Evolutionary conservation across 2,329 filamentous ascomycete genomes (phyloP).

Genomic region (Cladosporium austrohemisphaericum): DNA sequence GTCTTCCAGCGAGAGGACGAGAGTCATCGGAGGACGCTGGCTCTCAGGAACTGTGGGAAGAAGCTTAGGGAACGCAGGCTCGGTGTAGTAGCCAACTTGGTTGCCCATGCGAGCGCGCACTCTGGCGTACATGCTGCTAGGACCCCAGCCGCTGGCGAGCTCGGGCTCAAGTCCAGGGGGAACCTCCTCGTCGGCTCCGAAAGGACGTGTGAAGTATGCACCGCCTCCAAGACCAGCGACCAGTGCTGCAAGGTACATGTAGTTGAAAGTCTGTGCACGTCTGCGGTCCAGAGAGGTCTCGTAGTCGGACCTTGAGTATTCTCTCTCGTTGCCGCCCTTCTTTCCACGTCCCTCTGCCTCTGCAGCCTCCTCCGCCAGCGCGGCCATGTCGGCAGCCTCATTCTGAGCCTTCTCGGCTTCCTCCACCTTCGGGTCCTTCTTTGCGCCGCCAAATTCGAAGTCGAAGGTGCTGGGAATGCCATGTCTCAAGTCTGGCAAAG

Average conservation of each 20-base stretch:
- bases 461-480: slow-evolving; percentile 90
- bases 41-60: slow-evolving; percentile 75
- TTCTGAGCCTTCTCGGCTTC: slow-evolving; percentile 22
- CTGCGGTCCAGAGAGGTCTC: slow-evolving; percentile 85
- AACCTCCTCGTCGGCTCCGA: slow-evolving; percentile 73
- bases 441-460: slow-evolving; percentile 60
- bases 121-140: slow-evolving; percentile 74
- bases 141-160: slow-evolving; percentile 74
- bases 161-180: slow-evolving; percentile 55
- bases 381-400: slow-evolving; percentile 27
- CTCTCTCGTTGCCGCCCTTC: slow-evolving; percentile 48
- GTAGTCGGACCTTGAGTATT: slow-evolving; percentile 75
- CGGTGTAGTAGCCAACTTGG: slow-evolving; percentile 87
- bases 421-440: slow-evolving; percentile 24
- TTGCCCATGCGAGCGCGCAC: slow-evolving; percentile 70
- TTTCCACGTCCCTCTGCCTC: slow-evolving; percentile 38
- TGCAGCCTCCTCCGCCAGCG: slow-evolving; percentile 26
- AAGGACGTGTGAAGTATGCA: slow-evolving; percentile 80
- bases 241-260: slow-evolving; percentile 63
- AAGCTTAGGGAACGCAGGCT: slow-evolving; percentile 90
- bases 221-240: slow-evolving; percentile 55
- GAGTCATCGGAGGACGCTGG: slow-evolving; percentile 81
- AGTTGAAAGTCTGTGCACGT: slow-evolving; percentile 70
- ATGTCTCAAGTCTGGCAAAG: slow-evolving; percentile 86
- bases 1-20: slow-evolving; percentile 90